Base-by-base conservation (phyloP, 1,284 basidiomycete genomes). In the Singerocomus rubriflavus region DNA sequence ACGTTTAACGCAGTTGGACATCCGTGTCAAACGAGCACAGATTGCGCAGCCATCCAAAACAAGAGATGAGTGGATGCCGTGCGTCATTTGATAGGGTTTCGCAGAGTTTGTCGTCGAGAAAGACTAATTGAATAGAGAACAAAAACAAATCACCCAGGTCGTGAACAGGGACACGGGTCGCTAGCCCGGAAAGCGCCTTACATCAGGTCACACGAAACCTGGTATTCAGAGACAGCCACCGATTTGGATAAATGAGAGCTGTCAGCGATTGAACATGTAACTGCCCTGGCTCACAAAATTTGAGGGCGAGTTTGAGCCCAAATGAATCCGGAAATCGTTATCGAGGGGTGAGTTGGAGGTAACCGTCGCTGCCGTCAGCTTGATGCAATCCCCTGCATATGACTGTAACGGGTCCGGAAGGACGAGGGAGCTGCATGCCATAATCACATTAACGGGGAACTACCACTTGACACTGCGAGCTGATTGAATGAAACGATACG, bases 21-120 rank as follows among this genome's bases (percentile, higher is more conserved):
- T 59, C 53, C 50, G 46, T 54, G 65, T 51, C 51, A 60, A 64
- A 58, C 32, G 51, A 63, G 56, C 56, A 65, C 54, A 55, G 68
- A 57, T 63, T 66, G 58, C 55, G 48, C 60, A 57, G 55, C 60
- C 53, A 44, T 53, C 44, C 47, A 50, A 54, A 59, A 67, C 45
- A 50, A 70, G 65, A 57, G 38, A 43, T 50, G 32, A 34, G 43
- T 51, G 44, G 46, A 54, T 66, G 64, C 67, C 63, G 58, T 65
- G 68, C 64, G 64, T 67, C 60, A 69, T 65, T 57, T 69, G 67
- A 67, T 67, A 67, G 67, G 54, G 68, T 67, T 66, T 68, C 57
- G 38, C 53, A 68, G 61, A 53, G 52, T 47, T 58, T 66, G 67
- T 67, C 54, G 64, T 69, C 64, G 65, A 68, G 64, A 67, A 69